phyloP scores from a whole-genome alignment of 208 protist genomes.

The Leishmania mexicana region DNA sequence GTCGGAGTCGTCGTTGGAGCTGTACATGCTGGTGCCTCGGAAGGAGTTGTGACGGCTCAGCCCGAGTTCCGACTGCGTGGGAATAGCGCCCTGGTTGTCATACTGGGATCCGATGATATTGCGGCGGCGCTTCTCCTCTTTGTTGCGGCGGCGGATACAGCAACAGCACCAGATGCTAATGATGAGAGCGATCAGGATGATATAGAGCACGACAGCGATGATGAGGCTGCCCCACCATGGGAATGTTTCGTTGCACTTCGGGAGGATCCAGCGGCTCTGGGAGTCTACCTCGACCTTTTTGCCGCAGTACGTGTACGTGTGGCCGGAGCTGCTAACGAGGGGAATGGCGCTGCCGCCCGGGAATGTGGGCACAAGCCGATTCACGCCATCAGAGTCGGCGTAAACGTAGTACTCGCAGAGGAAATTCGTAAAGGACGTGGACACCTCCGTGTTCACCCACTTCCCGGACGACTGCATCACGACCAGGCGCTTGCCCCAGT shows the following conservation, averaged over 20 bases:
- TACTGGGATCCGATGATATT: constrained; percentile 14
- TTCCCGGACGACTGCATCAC: constrained; percentile 39
- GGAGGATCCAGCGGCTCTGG: constrained; percentile 33
- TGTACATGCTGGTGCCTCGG: neutral
- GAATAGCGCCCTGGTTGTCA: constrained; percentile 42
- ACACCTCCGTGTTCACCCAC: constrained; percentile 53
- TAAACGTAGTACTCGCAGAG: constrained; percentile 67
- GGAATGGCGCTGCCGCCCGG: constrained; percentile 44
- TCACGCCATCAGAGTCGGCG: constrained; percentile 38
- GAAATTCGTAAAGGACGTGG: constrained; percentile 33
- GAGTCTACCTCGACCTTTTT: constrained; percentile 28
- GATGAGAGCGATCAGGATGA: constrained; percentile 48
- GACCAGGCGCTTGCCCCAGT: constrained; percentile 43
- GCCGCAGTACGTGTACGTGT: constrained; percentile 42
- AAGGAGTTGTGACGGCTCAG: constrained; percentile 38
- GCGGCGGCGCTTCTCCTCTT: constrained; percentile 34
- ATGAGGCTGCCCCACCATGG: constrained; percentile 63
- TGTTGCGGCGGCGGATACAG: constrained; percentile 24
- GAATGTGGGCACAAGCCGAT: constrained; percentile 43
- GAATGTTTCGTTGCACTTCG: constrained; percentile 34
- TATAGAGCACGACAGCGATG: constrained; percentile 37
- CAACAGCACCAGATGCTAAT: constrained; percentile 58
- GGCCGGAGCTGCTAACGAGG: constrained; percentile 4
- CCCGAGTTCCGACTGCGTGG: constrained; percentile 54
- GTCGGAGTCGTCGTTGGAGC: neutral